phyloP scores from a whole-genome alignment of 2,329 filamentous ascomycete genomes.

The Elsinoe batatas region DNA sequence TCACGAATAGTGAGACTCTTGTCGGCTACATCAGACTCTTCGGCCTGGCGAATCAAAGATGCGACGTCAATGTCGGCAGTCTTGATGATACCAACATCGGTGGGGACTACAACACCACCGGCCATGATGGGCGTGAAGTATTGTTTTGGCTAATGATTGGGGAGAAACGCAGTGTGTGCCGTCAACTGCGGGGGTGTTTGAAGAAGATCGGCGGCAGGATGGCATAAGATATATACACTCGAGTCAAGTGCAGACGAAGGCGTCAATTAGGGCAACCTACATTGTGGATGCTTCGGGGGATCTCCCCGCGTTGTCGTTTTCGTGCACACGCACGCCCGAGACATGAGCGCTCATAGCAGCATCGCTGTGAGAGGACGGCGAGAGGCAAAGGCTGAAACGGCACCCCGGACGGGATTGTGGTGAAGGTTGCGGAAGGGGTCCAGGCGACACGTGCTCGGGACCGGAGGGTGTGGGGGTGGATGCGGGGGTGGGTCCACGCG shows the following conservation, averaged over 20 bases:
- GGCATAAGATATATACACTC: neutral
- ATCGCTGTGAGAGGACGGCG: neutral
- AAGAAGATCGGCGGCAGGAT: neutral
- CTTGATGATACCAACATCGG: neutral
- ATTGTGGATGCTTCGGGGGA: neutral
- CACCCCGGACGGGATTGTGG: neutral
- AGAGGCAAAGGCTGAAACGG: neutral
- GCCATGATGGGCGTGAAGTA: neutral
- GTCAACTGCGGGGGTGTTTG: constrained; percentile 1
- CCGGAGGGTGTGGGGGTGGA: neutral
- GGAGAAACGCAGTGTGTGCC: neutral
- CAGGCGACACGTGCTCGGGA: neutral
- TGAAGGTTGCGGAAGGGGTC: neutral
- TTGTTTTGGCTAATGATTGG: neutral
- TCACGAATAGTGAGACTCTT: constrained; percentile 43
- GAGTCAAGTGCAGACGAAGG: neutral
- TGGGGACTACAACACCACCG: neutral
- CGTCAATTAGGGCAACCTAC: neutral
- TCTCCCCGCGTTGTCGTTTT: neutral
- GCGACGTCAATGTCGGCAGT: neutral
- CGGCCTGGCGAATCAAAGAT: neutral
- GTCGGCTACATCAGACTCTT: constrained; percentile 25
- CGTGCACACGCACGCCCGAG: neutral
- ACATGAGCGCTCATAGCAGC: neutral
- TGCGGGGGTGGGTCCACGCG: neutral